Evolutionary conservation across 2,329 filamentous ascomycete species (phyloP).

Genomic region (Cercospora beticola): DNA sequence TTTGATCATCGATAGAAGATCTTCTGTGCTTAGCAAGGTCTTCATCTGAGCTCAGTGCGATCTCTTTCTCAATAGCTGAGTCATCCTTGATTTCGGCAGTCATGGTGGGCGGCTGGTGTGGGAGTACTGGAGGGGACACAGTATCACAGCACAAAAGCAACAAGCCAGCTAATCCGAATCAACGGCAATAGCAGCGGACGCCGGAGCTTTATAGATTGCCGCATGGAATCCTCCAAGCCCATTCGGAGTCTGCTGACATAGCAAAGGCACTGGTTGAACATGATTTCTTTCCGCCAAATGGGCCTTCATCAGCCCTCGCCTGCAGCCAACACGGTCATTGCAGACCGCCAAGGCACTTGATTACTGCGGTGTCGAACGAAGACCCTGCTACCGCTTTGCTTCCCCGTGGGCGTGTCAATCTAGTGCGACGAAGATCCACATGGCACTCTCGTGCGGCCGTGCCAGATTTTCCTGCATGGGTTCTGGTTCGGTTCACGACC

Average conservation of each 20-base stretch:
- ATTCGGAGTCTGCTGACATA: slow-evolving; percentile 4
- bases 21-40: slow-evolving; percentile 6
- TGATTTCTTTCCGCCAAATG: not conserved
- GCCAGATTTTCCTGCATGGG: not conserved
- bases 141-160: not conserved
- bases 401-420: slow-evolving; percentile 8
- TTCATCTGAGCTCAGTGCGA: slow-evolving; percentile 13
- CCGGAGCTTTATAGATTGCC: slow-evolving; percentile 6
- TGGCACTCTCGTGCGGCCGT: not conserved
- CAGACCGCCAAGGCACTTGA: slow-evolving; percentile 12
- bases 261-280: not conserved
- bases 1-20: slow-evolving; percentile 1
- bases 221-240: not conserved
- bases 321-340: not conserved
- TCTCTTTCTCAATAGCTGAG: slow-evolving; percentile 8
- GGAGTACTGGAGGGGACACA: not conserved
- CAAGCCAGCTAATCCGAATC: not conserved
- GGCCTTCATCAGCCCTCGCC: slow-evolving; percentile 2
- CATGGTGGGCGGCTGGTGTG: slow-evolving; percentile 10
- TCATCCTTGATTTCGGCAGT: slow-evolving; percentile 9
- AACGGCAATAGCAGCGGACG: not conserved
- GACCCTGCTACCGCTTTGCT: slow-evolving; percentile 5
- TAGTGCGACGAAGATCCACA: slow-evolving; percentile 9
- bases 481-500: not conserved
- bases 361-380: not conserved